These are phyloP conservation scores for Mycoemilia scoparia DNA, from an alignment of 192 early-diverging fungal species.

Conservation along the genomic window DNA sequence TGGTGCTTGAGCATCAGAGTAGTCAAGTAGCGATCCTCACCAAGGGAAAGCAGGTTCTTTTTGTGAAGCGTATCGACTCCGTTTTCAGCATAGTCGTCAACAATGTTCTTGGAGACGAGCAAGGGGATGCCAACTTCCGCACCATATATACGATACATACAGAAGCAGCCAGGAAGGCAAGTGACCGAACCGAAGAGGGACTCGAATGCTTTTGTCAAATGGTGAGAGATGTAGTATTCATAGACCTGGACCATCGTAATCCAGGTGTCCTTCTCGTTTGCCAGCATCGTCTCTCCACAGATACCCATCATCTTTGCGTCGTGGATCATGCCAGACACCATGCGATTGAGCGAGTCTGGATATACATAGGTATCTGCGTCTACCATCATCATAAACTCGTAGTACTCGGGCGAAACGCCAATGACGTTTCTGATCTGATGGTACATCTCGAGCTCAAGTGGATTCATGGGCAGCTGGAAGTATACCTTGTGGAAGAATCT, in stretches of 20 bases:
- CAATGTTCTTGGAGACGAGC: slow-evolving; percentile 67
- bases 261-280: slow-evolving; percentile 89
- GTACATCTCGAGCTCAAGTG: slow-evolving; percentile 93
- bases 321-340: slow-evolving; percentile 87
- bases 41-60: slow-evolving; percentile 95
- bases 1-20: slow-evolving; percentile 96
- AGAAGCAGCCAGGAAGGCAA: slow-evolving; percentile 98
- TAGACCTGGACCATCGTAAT: slow-evolving; percentile 99
- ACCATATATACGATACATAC: slow-evolving; percentile 94
- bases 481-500: slow-evolving; percentile 91
- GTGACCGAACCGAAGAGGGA: slow-evolving; percentile 96
- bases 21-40: slow-evolving; percentile 97
- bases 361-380: slow-evolving; percentile 94
- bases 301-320: slow-evolving; percentile 89
- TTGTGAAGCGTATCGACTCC: slow-evolving; percentile 94
- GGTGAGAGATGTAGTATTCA: slow-evolving; percentile 98
- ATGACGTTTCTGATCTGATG: slow-evolving; percentile 99
- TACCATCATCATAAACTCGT: slow-evolving; percentile 97
- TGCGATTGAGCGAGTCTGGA: slow-evolving; percentile 85
- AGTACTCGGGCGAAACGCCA: slow-evolving; percentile 94
- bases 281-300: slow-evolving; percentile 90
- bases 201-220: slow-evolving; percentile 94
- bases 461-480: slow-evolving; percentile 81
- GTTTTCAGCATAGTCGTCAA: slow-evolving; percentile 88
- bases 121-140: slow-evolving; percentile 82